These are phyloP conservation scores for Tripidium arundinaceum DNA, from an alignment of 202 grass and related monocot species.

Conservation along the genomic window DNA sequence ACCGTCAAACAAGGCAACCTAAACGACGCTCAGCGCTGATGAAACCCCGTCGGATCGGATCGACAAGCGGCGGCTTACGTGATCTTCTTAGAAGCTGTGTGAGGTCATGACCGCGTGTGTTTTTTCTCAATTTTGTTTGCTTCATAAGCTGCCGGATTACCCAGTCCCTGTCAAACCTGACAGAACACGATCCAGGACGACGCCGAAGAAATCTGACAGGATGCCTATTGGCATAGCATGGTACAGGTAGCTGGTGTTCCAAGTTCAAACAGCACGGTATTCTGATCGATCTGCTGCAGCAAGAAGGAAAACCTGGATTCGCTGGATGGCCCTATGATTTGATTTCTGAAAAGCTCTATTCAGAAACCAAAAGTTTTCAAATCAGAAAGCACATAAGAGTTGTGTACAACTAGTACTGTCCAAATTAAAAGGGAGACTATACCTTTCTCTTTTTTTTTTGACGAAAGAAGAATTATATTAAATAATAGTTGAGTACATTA, in stretches of 20 bases:
- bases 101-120: neutral
- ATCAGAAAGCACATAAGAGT: constrained; percentile 5
- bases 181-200: neutral
- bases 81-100: neutral
- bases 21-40: too few relatives aligned
- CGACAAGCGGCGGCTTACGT: neutral
- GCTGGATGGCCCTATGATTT: neutral
- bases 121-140: neutral
- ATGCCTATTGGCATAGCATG: neutral
- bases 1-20: neutral
- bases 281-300: neutral
- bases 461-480: too few relatives aligned
- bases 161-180: neutral
- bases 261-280: neutral
- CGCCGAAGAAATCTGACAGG: too few relatives aligned
- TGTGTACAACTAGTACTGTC: neutral
- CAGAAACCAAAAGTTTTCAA: neutral
- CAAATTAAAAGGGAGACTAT: neutral
- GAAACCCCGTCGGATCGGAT: neutral
- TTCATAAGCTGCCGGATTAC: neutral
- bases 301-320: neutral
- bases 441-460: too few relatives aligned
- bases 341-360: neutral
- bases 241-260: neutral
- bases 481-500: too few relatives aligned